Percentiles rank a stretch among this genome's conserved stretches.
phyloP scores from a whole-genome alignment of 1,139 yeast genomes.

The Taiozyma onychis region DNA sequence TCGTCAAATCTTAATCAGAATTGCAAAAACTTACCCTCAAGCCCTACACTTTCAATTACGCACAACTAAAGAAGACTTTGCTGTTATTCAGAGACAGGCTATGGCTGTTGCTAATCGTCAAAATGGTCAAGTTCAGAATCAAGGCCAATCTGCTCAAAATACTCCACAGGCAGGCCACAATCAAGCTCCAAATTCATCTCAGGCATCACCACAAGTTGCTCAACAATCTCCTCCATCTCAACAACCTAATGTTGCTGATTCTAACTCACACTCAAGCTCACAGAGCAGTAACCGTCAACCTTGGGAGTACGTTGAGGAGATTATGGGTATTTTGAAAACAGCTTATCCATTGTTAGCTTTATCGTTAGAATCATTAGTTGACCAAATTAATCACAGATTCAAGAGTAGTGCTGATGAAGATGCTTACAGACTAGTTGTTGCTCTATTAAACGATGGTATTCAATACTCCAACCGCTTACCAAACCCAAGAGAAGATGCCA shows the following conservation, averaged over 20 bases:
- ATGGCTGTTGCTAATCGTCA: constrained; percentile 49
- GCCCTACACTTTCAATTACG: constrained; percentile 94
- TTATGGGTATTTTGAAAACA: constrained; percentile 90
- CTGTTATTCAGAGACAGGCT: constrained; percentile 79
- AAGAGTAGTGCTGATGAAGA: constrained; percentile 96
- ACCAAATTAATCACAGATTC: constrained; percentile 90
- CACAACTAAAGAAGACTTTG: constrained; percentile 91
- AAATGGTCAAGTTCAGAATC: constrained; percentile 19
- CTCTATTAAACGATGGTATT: constrained; percentile 88
- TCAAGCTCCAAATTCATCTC: constrained; percentile 1
- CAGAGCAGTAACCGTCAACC: constrained; percentile 51
- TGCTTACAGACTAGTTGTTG: constrained; percentile 89
- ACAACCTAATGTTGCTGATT: not conserved
- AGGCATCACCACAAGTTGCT: constrained; percentile 3
- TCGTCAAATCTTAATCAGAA: constrained; percentile 79
- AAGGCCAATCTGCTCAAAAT: constrained; percentile 10
- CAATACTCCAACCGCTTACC: constrained; percentile 80
- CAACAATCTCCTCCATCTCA: constrained; percentile 1
- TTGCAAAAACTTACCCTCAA: constrained; percentile 96
- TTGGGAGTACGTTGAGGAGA: constrained; percentile 93
- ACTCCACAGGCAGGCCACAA: constrained; percentile 7
- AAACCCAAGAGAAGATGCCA: constrained; percentile 82
- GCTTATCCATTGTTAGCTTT: constrained; percentile 93
- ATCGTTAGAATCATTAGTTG: constrained; percentile 90
- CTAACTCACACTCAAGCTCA: not conserved